These are phyloP conservation scores for Zymoseptoria ardabiliae DNA, from an alignment of 2,329 filamentous ascomycete species.

Conservation along the genomic window DNA sequence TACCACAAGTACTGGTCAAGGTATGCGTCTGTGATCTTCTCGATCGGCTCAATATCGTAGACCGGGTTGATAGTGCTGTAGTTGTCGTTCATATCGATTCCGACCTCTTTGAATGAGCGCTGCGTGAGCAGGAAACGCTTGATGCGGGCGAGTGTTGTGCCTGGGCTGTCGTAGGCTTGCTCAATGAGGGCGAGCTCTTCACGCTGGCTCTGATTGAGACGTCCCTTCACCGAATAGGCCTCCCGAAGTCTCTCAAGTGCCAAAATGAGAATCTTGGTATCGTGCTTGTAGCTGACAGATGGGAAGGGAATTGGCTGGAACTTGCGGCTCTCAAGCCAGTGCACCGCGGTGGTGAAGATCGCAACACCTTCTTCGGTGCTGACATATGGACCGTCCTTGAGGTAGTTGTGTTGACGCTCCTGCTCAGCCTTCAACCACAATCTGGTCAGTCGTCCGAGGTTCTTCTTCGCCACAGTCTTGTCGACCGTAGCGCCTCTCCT, in stretches of 20 bases:
- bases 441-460: slow-evolving; percentile 85
- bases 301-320: slow-evolving; percentile 98
- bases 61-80: slow-evolving; percentile 99
- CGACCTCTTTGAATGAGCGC: slow-evolving; percentile 97
- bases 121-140: slow-evolving; percentile 97
- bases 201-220: slow-evolving; percentile 93
- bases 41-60: slow-evolving; percentile 97
- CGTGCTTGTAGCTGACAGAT: slow-evolving; percentile 97
- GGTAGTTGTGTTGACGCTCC: slow-evolving; percentile 97
- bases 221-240: slow-evolving; percentile 94
- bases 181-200: slow-evolving; percentile 96
- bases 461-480: slow-evolving; percentile 99
- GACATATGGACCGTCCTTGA: slow-evolving; percentile 98
- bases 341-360: slow-evolving; percentile 97
- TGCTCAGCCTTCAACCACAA: slow-evolving; percentile 98
- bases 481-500: slow-evolving; percentile 93
- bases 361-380: slow-evolving; percentile 97
- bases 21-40: slow-evolving; percentile 99
- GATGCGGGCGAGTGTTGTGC: slow-evolving; percentile 90
- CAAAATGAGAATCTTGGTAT: slow-evolving; percentile 96
- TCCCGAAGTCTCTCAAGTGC: slow-evolving; percentile 88
- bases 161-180: slow-evolving; percentile 95
- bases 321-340: slow-evolving; percentile 97
- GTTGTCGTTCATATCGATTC: slow-evolving; percentile 99
- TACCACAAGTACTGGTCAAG: slow-evolving; percentile 99